Evolutionary conservation across 2,329 filamentous ascomycete species (phyloP).

Genomic region (Calcarisporium arbuscula): DNA sequence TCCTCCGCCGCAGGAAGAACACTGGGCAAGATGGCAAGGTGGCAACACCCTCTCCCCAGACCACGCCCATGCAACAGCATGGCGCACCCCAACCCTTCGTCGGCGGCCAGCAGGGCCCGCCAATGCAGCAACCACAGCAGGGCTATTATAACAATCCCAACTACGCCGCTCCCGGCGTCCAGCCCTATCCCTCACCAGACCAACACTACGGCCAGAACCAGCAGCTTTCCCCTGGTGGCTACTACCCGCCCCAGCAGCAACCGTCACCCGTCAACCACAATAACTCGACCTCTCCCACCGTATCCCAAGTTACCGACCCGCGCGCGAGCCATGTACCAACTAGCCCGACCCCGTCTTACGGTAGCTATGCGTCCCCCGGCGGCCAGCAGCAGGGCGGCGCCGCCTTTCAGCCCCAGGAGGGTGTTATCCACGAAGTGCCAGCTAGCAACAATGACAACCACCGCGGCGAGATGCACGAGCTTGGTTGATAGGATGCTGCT

Average conservation of each 20-base stretch:
- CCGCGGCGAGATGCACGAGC: conserved; percentile 34
- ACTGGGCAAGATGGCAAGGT: not conserved
- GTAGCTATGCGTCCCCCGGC: conserved; percentile 12
- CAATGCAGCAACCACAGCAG: conserved; percentile 10
- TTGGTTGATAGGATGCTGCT: too few relatives aligned
- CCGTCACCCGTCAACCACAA: conserved; percentile 7
- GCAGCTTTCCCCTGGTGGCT: conserved; percentile 8
- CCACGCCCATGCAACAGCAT: too few relatives aligned
- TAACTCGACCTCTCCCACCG: conserved; percentile 11
- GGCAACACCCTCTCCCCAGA: too few relatives aligned
- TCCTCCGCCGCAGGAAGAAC: conserved; percentile 22
- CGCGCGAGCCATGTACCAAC: conserved; percentile 11
- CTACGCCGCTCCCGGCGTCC: conserved; percentile 6
- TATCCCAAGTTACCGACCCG: conserved; percentile 14
- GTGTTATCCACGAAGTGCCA: conserved; percentile 31
- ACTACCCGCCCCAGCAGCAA: conserved; percentile 12
- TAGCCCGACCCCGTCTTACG: conserved; percentile 11
- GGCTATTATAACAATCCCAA: conserved; percentile 22
- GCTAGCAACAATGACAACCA: conserved; percentile 28
- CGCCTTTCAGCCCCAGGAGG: conserved; percentile 17
- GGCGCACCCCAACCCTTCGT: too few relatives aligned
- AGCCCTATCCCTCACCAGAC: conserved; percentile 15
- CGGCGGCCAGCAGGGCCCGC: conserved; percentile 60
- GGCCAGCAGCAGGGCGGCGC: conserved; percentile 14
- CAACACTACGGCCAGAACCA: conserved; percentile 14